Percentiles rank a stretch among this genome's conserved stretches.
phyloP scores from a whole-genome alignment of 179 eudicot genomes.

The Vitellaria paradoxa region DNA sequence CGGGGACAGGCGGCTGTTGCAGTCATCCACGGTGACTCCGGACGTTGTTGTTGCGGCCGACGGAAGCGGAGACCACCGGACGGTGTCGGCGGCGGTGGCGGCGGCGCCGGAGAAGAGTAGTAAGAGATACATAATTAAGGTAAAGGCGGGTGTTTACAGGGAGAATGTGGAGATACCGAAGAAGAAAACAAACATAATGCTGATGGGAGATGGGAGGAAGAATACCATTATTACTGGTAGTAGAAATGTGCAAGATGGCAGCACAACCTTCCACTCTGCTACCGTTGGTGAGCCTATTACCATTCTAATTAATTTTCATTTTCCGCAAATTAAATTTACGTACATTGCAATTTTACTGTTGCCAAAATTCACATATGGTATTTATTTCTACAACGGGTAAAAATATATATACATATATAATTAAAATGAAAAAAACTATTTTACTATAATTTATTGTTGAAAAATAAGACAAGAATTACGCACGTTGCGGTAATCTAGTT shows the following conservation, averaged over 20 bases:
- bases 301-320: background rate
- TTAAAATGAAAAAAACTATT: no score
- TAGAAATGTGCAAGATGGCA: constrained; percentile 63
- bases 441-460: no score
- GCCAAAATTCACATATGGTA: no score
- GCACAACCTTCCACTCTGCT: constrained; percentile 86
- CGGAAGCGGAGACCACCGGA: constrained; percentile 60
- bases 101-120: constrained; percentile 58
- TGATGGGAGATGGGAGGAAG: constrained; percentile 74
- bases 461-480: no score
- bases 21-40: constrained; percentile 37
- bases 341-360: no score
- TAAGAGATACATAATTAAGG: constrained; percentile 59
- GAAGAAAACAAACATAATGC: constrained; percentile 66
- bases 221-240: constrained; percentile 68
- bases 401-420: no score
- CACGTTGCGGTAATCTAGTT: no score
- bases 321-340: background rate
- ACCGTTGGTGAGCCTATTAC: constrained; percentile 63
- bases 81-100: constrained; percentile 67
- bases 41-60: constrained; percentile 77
- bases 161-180: constrained; percentile 77
- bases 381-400: no score
- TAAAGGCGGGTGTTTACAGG: constrained; percentile 76
- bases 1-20: constrained; percentile 55